A percentile compares a stretch with the other conserved stretches of the same genome.
phyloP scores from a whole-genome alignment of 441 rosid species.

The Bruguiera hainesii region DNA sequence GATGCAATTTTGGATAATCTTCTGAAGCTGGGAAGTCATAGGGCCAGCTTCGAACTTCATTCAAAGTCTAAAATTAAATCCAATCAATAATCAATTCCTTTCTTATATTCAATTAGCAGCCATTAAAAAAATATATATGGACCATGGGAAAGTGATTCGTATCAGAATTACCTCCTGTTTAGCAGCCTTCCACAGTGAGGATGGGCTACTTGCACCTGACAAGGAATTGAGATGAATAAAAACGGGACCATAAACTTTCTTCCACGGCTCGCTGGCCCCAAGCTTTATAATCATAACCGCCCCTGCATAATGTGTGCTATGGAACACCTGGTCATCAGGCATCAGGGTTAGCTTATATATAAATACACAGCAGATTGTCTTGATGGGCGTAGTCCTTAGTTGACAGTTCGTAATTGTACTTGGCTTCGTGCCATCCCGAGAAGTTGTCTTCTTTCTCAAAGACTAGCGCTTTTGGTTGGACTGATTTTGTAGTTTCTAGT shows the following conservation, averaged over 20 bases:
- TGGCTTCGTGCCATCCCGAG: no score
- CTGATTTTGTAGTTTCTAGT: no score
- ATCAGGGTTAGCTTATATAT: background rate
- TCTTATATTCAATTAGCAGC: no score
- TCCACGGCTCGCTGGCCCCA: slow-evolving; percentile 66
- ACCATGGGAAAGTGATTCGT: background rate
- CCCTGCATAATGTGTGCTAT: slow-evolving; percentile 80
- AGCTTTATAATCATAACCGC: slow-evolving; percentile 62
- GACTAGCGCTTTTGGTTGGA: no score
- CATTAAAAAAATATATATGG: background rate
- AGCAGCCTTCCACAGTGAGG: slow-evolving; percentile 74
- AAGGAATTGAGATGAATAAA: slow-evolving; percentile 57
- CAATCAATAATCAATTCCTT: background rate
- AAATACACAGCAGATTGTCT: no score
- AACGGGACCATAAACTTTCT: slow-evolving; percentile 85
- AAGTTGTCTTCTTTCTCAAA: no score
- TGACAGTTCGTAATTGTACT: no score
- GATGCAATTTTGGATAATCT: slow-evolving; percentile 44
- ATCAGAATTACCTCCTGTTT: slow-evolving; percentile 47
- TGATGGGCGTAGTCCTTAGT: no score
- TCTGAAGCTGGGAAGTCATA: slow-evolving; percentile 57
- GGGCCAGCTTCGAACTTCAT: slow-evolving; percentile 72
- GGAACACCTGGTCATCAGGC: slow-evolving; percentile 43
- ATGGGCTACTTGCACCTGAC: slow-evolving; percentile 30
- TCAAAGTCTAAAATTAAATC: slow-evolving; percentile 31